Percentiles rank a stretch among this genome's conserved stretches.
phyloP scores from a whole-genome alignment of 164 flowering plant species.

The Stephania cephalantha region DNA sequence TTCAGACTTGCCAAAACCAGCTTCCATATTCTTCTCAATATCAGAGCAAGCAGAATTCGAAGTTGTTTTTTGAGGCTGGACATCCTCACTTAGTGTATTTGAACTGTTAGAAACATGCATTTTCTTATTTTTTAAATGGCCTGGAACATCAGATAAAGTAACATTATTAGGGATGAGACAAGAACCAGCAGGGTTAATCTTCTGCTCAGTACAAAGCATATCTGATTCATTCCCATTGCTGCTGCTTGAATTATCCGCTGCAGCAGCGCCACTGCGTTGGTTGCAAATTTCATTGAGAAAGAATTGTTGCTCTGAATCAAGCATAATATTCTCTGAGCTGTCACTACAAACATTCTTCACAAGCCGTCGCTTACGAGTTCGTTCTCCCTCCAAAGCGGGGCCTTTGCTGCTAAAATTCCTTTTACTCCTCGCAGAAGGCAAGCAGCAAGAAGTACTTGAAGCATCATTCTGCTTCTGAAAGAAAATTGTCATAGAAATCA shows the following conservation, averaged over 20 bases:
- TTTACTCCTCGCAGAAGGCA: conserved; percentile 19
- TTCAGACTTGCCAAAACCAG: conserved; percentile 13
- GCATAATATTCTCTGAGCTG: conserved; percentile 13
- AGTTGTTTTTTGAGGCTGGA: conserved; percentile 10
- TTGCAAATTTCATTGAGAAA: conserved; percentile 5
- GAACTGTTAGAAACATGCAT: conserved; percentile 12
- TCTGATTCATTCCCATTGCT: conserved; percentile 9
- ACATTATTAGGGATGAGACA: not conserved
- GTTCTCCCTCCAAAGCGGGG: conserved; percentile 21
- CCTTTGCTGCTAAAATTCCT: conserved; percentile 16
- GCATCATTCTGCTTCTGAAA: conserved; percentile 18
- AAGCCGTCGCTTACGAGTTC: conserved; percentile 42
- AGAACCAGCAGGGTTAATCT: conserved; percentile 6
- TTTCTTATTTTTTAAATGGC: conserved; percentile 15
- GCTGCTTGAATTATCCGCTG: conserved; percentile 7
- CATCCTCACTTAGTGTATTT: conserved; percentile 13
- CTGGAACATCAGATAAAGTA: conserved; percentile 11
- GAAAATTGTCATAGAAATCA: not conserved
- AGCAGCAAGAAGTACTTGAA: conserved; percentile 13
- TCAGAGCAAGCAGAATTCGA: conserved; percentile 17
- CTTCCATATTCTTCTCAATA: conserved; percentile 16
- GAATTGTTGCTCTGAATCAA: conserved; percentile 28
- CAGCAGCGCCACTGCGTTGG: not conserved
- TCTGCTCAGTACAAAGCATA: conserved; percentile 27
- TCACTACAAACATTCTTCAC: conserved; percentile 31